A percentile compares a stretch with the other conserved stretches of the same genome.
Evolutionary conservation across 1,284 basidiomycete species (phyloP).

Genomic region (Leccinum griseonigrum): DNA sequence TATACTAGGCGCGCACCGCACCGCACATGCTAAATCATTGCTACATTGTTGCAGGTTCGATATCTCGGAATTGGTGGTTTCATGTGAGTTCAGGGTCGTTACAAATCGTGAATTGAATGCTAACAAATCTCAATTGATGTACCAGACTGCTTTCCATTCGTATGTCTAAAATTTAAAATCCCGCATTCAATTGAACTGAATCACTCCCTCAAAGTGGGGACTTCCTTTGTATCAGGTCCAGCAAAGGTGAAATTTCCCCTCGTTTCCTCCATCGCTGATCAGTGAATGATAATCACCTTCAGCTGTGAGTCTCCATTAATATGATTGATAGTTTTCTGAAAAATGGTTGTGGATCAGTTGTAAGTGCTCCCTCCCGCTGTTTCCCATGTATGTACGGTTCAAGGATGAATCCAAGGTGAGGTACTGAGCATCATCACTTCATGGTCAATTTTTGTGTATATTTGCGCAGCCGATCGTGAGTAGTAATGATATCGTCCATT

Average conservation of each 20-base stretch:
- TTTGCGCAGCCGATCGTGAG: slow-evolving; percentile 4
- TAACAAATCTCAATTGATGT: background rate
- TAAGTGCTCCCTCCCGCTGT: background rate
- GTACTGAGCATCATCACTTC: background rate
- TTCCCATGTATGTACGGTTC: background rate
- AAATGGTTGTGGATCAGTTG: slow-evolving; percentile 3
- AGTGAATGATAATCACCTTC: too few species aligned
- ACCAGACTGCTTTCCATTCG: background rate
- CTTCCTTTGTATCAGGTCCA: slow-evolving; percentile 8
- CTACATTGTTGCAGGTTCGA: slow-evolving; percentile 5
- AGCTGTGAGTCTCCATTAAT: slow-evolving; percentile 1
- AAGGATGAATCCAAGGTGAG: background rate
- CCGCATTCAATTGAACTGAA: background rate
- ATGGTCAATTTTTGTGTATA: slow-evolving; percentile 1
- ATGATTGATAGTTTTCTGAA: background rate
- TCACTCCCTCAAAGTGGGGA: background rate
- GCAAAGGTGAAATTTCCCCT: background rate
- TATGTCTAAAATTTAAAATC: background rate
- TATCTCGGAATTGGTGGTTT: slow-evolving; percentile 7
- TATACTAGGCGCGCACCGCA: background rate
- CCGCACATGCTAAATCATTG: background rate
- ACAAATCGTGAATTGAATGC: background rate
- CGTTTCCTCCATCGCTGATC: background rate
- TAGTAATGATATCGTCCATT: background rate
- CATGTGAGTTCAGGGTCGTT: slow-evolving; percentile 3